phyloP scores from a whole-genome alignment of 176 grass and related monocot species.

The Leersia perrieri region DNA sequence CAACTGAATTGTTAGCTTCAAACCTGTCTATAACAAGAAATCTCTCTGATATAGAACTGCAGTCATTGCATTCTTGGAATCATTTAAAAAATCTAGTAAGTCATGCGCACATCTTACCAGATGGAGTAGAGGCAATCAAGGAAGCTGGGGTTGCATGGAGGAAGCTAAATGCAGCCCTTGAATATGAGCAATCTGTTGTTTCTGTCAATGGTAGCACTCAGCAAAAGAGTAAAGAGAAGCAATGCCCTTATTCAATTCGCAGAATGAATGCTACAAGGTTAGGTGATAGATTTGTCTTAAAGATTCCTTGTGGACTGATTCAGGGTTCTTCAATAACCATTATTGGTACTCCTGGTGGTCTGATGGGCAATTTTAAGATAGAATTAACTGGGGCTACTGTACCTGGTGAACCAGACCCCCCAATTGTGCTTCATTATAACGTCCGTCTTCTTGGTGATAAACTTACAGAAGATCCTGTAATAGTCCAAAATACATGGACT shows the following conservation, averaged over 20 bases:
- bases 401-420: constrained; percentile 88
- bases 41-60: constrained; percentile 60
- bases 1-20: constrained; percentile 52
- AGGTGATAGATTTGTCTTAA: constrained; percentile 65
- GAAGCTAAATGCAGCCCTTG: constrained; percentile 62
- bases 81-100: constrained; percentile 66
- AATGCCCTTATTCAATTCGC: constrained; percentile 93
- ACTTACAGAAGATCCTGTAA: constrained; percentile 95
- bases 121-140: constrained; percentile 84
- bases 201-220: constrained; percentile 49
- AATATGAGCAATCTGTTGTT: constrained; percentile 49
- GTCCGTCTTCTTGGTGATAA: constrained; percentile 95
- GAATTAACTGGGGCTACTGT: constrained; percentile 72
- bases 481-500: constrained; percentile 98
- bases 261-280: constrained; percentile 82
- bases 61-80: constrained; percentile 68
- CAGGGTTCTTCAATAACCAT: constrained; percentile 94
- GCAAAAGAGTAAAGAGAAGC: constrained; percentile 74
- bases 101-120: constrained; percentile 58
- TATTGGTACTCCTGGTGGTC: constrained; percentile 82
- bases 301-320: constrained; percentile 88
- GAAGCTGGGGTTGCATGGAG: constrained; percentile 88
- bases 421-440: constrained; percentile 93
- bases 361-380: constrained; percentile 81
- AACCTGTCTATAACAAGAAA: constrained; percentile 68